A percentile compares a stretch with the other conserved stretches of the same genome.
phyloP scores from a whole-genome alignment of 2,329 filamentous ascomycete genomes.

The Talaromyces piceae region DNA sequence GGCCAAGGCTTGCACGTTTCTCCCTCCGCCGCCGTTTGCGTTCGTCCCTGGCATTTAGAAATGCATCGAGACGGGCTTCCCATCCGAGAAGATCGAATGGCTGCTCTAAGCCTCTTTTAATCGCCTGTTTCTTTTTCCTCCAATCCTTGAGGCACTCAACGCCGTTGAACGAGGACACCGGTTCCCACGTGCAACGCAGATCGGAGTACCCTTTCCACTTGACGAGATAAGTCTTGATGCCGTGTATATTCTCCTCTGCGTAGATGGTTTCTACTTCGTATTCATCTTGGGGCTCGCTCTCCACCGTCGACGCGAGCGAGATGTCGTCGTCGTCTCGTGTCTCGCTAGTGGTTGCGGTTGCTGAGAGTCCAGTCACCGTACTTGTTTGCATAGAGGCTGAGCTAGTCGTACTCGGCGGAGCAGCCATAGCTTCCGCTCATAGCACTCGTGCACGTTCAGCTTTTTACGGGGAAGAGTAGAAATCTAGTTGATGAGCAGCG shows the following conservation, averaged over 20 bases:
- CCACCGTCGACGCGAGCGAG: slow-evolving; percentile 49
- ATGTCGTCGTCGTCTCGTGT: slow-evolving; percentile 44
- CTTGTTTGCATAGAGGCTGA: neutral
- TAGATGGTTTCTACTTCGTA: slow-evolving; percentile 40
- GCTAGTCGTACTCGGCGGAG: neutral
- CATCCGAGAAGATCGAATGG: slow-evolving; percentile 28
- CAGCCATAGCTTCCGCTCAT: neutral
- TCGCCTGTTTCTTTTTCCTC: slow-evolving; percentile 26
- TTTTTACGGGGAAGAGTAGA: neutral
- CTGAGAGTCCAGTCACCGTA: neutral
- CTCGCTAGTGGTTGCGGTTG: neutral
- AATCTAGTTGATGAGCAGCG: neutral
- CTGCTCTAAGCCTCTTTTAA: slow-evolving; percentile 21
- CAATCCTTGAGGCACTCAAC: slow-evolving; percentile 36
- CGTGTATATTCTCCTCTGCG: slow-evolving; percentile 10
- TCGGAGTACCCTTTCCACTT: slow-evolving; percentile 57
- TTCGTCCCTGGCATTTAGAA: slow-evolving; percentile 16
- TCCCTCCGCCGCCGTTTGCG: slow-evolving; percentile 21
- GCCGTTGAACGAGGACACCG: slow-evolving; percentile 32
- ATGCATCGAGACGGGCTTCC: slow-evolving; percentile 19
- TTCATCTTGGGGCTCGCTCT: slow-evolving; percentile 39
- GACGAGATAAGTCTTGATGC: slow-evolving; percentile 48
- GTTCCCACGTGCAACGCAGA: slow-evolving; percentile 51
- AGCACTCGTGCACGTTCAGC: no score
- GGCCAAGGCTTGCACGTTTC: slow-evolving; percentile 21